Evolutionary conservation across 495 filamentous ascomycete species (phyloP), one percentile per base, ranked within the genome.

Genomic region (Friedmanniomyces simplex): DNA sequence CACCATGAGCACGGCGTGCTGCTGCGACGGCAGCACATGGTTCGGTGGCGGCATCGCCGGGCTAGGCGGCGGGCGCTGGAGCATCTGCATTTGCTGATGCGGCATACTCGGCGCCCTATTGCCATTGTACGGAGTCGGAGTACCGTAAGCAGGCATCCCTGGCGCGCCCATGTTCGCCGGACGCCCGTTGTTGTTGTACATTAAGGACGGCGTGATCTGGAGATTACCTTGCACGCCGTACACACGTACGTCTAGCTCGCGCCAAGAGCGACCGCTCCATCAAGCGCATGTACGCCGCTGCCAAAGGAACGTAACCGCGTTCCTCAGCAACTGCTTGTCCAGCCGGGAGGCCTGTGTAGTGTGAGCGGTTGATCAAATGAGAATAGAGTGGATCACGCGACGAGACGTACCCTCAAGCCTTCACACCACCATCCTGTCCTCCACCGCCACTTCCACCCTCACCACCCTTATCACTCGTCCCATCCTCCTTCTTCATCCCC

Each of bases 261-360:
- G 60, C 55, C 42, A n/a, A 59, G 4, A 28, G 36, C 6, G 8
- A 36, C 13, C 60, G 60, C 56, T 63, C 56, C 11, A 52, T 42
- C 14, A 63, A 24, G 14, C 20, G 11, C 30, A 12, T 3, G 25
- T 42, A 46, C 0, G 55, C 56, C 16, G 42, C 26, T 6, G n/a
- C n/a, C n/a, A n/a, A n/a, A n/a, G n/a, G n/a, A n/a, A n/a, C n/a
- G n/a, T 51, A 7, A 1, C 55, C 55, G 18, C 34, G 22, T 34
- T 51, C 25, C 18, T 21, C 25, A 57, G 50, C 32, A 57, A n/a
- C 61, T 57, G 60, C 14, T 49, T 14, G 1, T 18, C 8, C n/a
- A 60, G 18, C 1, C 57, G 57, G 36, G 8, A 64, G 26, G 11
- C 55, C 16, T 30, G 46, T 49, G 18, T n/a, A n/a, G n/a, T n/a